A percentile compares a stretch with the other conserved stretches of the same genome.
Evolutionary conservation across 139 green algal species (phyloP).

Genomic region (Dunaliella primolecta): DNA sequence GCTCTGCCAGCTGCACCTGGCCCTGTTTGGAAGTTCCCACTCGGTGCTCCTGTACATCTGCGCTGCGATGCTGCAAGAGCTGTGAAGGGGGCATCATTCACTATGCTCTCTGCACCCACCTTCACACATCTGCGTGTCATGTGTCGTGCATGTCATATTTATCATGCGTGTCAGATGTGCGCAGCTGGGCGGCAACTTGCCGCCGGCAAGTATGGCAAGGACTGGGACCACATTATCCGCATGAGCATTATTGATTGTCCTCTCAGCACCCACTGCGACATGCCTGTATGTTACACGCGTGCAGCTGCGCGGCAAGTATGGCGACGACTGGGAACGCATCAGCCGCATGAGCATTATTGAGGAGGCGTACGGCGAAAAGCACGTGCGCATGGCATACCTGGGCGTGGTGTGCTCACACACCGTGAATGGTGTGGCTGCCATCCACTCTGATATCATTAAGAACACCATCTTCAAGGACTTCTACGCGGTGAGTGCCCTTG

Average conservation of each 20-base stretch:
- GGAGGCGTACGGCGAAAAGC: conserved; percentile 77
- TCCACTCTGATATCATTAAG: conserved; percentile 96
- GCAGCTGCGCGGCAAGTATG: conserved; percentile 68
- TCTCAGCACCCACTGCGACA: too few relatives aligned
- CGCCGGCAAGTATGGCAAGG: conserved; percentile 74
- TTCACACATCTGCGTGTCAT: too few relatives aligned
- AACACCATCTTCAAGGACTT: conserved; percentile 78
- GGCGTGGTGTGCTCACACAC: conserved; percentile 80
- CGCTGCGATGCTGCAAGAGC: too few relatives aligned
- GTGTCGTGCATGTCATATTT: too few relatives aligned
- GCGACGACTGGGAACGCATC: conserved; percentile 85
- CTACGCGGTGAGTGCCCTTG: conserved; percentile 57
- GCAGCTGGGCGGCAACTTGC: too few relatives aligned
- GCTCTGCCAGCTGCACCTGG: too few relatives aligned
- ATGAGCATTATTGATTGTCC: conserved; percentile 99
- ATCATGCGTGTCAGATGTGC: too few relatives aligned
- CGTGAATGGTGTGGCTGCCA: conserved; percentile 94
- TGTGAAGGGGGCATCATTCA: too few relatives aligned
- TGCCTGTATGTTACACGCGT: too few relatives aligned
- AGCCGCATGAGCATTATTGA: conserved; percentile 93
- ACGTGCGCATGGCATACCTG: conserved; percentile 93
- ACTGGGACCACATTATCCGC: conserved; percentile 78
- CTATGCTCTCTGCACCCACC: too few relatives aligned
- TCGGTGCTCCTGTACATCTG: too few relatives aligned
- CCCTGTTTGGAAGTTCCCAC: too few relatives aligned